Conservation (phyloP, 2,329 filamentous ascomycete genomes). For the Fusarium stilboides region DNA sequence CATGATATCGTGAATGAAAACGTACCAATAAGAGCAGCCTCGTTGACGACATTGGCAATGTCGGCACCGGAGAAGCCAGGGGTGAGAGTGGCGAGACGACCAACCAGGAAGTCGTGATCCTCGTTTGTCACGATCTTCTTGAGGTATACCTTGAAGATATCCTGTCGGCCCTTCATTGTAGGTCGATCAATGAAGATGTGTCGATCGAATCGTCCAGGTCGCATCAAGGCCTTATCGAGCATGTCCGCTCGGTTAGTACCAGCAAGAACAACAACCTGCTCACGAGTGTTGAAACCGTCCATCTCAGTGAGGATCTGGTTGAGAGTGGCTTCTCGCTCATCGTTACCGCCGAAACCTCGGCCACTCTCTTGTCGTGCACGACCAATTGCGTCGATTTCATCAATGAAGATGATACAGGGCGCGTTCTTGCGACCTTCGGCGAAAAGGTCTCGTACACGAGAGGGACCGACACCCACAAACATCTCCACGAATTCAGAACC, state of each 20-base stretch:
- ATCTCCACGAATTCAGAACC: constrained; percentile 99
- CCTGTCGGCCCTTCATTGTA: constrained; percentile 95
- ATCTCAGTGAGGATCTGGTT: constrained; percentile 99
- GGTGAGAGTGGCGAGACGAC: constrained; percentile 90
- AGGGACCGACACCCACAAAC: constrained; percentile 99
- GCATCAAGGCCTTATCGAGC: constrained; percentile 95
- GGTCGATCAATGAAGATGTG: constrained; percentile 96
- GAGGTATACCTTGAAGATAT: constrained; percentile 96
- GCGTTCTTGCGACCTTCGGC: constrained; percentile 95
- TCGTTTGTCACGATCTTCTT: constrained; percentile 95
- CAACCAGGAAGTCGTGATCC: constrained; percentile 88
- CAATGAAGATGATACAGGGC: constrained; percentile 99
- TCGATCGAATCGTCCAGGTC: constrained; percentile 95
- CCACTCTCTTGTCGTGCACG: constrained; percentile 87
- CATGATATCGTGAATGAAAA: constrained; percentile 53
- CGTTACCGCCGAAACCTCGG: constrained; percentile 84
- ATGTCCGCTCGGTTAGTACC: constrained; percentile 97
- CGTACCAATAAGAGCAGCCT: constrained; percentile 95
- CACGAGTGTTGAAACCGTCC: constrained; percentile 98
- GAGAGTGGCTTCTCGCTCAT: constrained; percentile 95
- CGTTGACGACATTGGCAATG: constrained; percentile 98
- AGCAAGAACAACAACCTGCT: constrained; percentile 96
- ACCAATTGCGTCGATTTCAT: constrained; percentile 98
- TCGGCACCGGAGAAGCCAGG: constrained; percentile 98
- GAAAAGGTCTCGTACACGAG: constrained; percentile 94